Evolutionary conservation across 2,329 filamentous ascomycete genomes (phyloP).

Genomic region (Penicillium rolfsii): DNA sequence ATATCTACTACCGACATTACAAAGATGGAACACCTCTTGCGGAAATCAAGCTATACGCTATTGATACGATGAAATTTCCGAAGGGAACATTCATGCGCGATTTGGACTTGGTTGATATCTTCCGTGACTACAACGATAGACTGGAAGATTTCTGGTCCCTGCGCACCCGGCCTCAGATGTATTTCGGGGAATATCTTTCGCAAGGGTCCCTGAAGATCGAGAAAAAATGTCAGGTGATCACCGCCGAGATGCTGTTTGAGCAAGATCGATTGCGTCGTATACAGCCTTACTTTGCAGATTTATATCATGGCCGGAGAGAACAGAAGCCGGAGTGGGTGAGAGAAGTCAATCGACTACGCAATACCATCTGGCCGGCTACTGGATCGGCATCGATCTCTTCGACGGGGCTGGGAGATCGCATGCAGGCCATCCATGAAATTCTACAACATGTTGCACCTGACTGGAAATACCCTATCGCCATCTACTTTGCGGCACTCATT

Average conservation of each 20-base stretch:
- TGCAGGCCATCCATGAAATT: neutral
- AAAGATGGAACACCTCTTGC: neutral
- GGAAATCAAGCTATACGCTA: neutral
- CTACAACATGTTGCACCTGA: neutral
- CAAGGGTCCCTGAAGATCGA: neutral
- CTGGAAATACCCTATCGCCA: neutral
- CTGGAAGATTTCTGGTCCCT: neutral
- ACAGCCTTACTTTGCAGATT: neutral
- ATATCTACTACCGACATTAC: neutral
- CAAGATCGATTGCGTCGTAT: neutral
- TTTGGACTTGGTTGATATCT: neutral
- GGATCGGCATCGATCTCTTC: neutral
- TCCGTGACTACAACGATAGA: neutral
- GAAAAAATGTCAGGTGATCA: neutral
- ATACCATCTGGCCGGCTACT: neutral
- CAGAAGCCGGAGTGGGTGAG: neutral
- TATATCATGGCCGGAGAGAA: neutral
- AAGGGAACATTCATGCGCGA: neutral
- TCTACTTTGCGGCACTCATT: neutral
- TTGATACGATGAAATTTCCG: neutral
- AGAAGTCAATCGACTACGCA: neutral
- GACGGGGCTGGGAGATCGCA: neutral
- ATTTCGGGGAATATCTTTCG: constrained; percentile 2
- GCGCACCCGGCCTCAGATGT: neutral
- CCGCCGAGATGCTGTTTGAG: neutral